Conservation (phyloP, 805 yeast species). For the Lachancea dasiensis region DNA sequence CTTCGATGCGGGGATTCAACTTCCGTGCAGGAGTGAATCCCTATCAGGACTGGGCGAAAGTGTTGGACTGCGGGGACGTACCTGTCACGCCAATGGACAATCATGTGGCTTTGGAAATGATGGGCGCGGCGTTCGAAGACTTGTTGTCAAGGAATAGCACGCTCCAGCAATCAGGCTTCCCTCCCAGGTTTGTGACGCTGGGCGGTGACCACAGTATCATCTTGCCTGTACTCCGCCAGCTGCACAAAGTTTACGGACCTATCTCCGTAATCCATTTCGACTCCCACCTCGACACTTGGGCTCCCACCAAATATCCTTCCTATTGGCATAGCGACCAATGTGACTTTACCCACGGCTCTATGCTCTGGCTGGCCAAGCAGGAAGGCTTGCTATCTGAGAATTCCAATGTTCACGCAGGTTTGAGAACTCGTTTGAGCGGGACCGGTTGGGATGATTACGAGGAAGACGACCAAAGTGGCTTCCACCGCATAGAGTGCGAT, state of each 20-base stretch:
- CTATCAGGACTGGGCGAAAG: slow-evolving; percentile 45
- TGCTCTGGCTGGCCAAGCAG: slow-evolving; percentile 73
- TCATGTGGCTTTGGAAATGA: slow-evolving; percentile 54
- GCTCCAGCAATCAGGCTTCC: slow-evolving; percentile 22
- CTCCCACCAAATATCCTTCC: slow-evolving; percentile 63
- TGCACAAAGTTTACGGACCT: slow-evolving; percentile 55
- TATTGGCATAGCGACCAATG: slow-evolving; percentile 53
- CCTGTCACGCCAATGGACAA: slow-evolving; percentile 67
- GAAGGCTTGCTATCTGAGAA: slow-evolving; percentile 56
- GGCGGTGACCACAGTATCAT: slow-evolving; percentile 84
- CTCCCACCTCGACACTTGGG: slow-evolving; percentile 81
- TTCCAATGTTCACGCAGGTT: slow-evolving; percentile 67
- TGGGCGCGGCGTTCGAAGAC: slow-evolving; percentile 54
- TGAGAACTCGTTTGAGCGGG: slow-evolving; percentile 69
- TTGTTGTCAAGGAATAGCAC: slow-evolving; percentile 35
- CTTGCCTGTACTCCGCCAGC: slow-evolving; percentile 64
- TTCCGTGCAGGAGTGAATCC: slow-evolving; percentile 58
- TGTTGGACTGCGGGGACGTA: slow-evolving; percentile 64
- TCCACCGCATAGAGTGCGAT: slow-evolving; percentile 62
- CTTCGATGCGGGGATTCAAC: slow-evolving; percentile 63
- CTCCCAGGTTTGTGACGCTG: slow-evolving; percentile 62
- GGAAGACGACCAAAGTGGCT: slow-evolving; percentile 66
- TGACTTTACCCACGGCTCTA: slow-evolving; percentile 75
- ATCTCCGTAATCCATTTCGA: slow-evolving; percentile 75
- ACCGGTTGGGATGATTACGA: slow-evolving; percentile 51